phyloP scores from a whole-genome alignment of 331 rosid genomes.

The Quercus tomentella region DNA sequence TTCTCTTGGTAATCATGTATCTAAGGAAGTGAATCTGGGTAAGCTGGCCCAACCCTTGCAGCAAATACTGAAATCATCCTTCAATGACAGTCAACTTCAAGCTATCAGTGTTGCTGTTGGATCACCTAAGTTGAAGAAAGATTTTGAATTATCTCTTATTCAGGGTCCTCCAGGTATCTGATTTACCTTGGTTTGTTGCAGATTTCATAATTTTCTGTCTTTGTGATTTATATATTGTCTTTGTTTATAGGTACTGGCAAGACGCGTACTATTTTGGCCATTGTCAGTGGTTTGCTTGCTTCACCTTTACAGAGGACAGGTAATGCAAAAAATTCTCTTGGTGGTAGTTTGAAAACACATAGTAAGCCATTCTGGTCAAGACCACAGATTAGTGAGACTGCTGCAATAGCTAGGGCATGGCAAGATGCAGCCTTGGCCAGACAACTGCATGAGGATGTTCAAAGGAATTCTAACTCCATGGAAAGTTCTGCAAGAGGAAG shows the following conservation, averaged over 20 bases:
- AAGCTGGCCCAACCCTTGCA: constrained; percentile 77
- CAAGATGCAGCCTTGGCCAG: constrained; percentile 96
- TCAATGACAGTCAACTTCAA: constrained; percentile 79
- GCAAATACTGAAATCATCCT: constrained; percentile 63
- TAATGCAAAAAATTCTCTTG: constrained; percentile 18
- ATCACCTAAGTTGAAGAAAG: constrained; percentile 39
- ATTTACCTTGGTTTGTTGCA: constrained; percentile 12
- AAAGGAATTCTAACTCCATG: constrained; percentile 37
- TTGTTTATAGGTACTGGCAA: constrained; percentile 83
- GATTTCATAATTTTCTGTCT: constrained; percentile 15
- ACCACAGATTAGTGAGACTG: constrained; percentile 51
- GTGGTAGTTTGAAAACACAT: constrained; percentile 37
- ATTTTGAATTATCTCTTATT: constrained; percentile 70
- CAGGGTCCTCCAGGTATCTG: constrained; percentile 98
- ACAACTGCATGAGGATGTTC: constrained; percentile 57
- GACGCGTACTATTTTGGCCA: constrained; percentile 90
- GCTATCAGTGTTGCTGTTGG: constrained; percentile 71
- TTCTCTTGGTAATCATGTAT: constrained; percentile 33
- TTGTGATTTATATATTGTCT: constrained; percentile 12
- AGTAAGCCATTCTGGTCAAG: constrained; percentile 26
- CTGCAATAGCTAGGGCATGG: constrained; percentile 89
- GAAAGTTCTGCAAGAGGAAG: constrained; percentile 59
- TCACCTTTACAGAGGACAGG: constrained; percentile 44
- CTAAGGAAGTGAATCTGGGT: constrained; percentile 50
- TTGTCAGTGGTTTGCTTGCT: constrained; percentile 83